Evolutionary conservation across 2,329 filamentous ascomycete genomes (phyloP).

Genomic region (Parafenestella ontariensis): DNA sequence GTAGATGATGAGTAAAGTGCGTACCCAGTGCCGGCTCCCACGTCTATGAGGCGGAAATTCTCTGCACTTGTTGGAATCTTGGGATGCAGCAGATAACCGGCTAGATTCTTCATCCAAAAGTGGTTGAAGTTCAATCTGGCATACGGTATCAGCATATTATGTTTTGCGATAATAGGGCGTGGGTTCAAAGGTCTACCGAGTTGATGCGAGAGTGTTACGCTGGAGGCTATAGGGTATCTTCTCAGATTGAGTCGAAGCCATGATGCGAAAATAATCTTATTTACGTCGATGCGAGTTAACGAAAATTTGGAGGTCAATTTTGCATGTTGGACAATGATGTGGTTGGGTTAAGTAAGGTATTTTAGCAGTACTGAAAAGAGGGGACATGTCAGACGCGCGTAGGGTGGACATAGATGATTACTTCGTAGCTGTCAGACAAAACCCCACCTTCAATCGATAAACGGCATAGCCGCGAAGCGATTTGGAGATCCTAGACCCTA

Average conservation of each 20-base stretch:
- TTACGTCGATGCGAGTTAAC: too few species aligned
- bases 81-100: slow-evolving; percentile 15
- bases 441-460: too few species aligned
- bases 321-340: too few species aligned
- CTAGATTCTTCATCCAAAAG: slow-evolving; percentile 10
- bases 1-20: not conserved
- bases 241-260: not conserved
- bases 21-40: slow-evolving; percentile 18
- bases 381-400: too few species aligned
- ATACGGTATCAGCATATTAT: not conserved
- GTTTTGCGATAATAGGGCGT: not conserved
- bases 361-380: too few species aligned
- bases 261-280: not conserved
- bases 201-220: slow-evolving; percentile 2
- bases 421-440: too few species aligned
- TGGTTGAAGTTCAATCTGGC: slow-evolving; percentile 21
- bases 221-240: not conserved
- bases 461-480: too few species aligned
- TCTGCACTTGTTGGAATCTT: slow-evolving; percentile 3
- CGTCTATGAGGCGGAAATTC: slow-evolving; percentile 11
- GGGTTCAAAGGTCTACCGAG: not conserved
- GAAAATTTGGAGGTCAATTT: too few species aligned
- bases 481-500: too few species aligned
- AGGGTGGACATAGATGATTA: too few species aligned
- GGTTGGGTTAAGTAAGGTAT: too few species aligned